These are phyloP conservation scores for Anacardium occidentale DNA, from an alignment of 345 rosid genomes.

Conservation along the genomic window DNA sequence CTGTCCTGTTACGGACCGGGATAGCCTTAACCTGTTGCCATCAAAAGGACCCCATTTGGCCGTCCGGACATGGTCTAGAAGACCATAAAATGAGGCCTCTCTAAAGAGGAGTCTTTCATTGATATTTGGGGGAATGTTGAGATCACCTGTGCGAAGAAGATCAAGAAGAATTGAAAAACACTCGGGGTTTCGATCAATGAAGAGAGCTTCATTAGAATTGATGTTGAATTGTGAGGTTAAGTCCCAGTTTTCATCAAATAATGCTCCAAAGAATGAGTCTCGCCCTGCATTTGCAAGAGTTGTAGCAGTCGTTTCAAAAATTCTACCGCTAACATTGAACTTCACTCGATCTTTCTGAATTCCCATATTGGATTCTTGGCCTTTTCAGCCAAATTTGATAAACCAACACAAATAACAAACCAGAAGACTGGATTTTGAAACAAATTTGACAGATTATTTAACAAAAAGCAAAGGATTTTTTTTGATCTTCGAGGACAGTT, in stretches of 20 bases:
- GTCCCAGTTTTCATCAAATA: constrained; percentile 81
- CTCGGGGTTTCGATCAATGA: constrained; percentile 86
- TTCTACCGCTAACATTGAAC: constrained; percentile 89
- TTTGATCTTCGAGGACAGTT: constrained; percentile 18
- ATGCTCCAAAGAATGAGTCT: constrained; percentile 78
- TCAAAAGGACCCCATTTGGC: constrained; percentile 87
- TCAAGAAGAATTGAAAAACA: constrained; percentile 90
- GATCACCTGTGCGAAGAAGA: constrained; percentile 97
- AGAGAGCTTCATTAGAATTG: constrained; percentile 39
- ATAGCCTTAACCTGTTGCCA: constrained; percentile 64
- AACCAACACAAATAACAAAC: neutral
- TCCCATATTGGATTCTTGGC: constrained; percentile 46
- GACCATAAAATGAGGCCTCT: constrained; percentile 85
- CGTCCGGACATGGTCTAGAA: constrained; percentile 68
- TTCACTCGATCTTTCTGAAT: constrained; percentile 63
- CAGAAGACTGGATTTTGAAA: neutral
- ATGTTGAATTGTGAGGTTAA: constrained; percentile 27
- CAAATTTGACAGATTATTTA: neutral
- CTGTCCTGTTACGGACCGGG: constrained; percentile 59
- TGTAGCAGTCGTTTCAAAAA: constrained; percentile 89
- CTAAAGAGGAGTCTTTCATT: constrained; percentile 69
- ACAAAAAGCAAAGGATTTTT: constrained; percentile 13
- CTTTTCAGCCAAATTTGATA: neutral
- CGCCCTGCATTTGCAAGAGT: constrained; percentile 93
- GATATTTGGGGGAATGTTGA: constrained; percentile 60